phyloP scores from a whole-genome alignment of 2,329 filamentous ascomycete genomes.

The Aspergillus sp. region DNA sequence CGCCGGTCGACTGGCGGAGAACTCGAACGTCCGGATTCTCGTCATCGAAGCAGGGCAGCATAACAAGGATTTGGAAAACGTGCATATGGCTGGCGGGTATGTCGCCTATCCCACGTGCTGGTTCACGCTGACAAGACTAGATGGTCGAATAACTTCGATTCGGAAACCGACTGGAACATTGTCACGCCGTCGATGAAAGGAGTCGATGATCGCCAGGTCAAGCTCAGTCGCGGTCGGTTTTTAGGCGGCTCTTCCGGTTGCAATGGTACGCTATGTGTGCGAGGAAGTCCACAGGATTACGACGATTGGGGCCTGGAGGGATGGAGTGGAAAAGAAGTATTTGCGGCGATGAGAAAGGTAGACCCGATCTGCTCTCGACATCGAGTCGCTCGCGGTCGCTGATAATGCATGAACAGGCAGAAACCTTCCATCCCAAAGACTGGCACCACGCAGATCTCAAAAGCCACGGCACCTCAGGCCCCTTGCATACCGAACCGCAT shows the following conservation, averaged over 20 bases:
- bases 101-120: neutral
- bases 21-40: slow-evolving; percentile 41
- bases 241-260: slow-evolving; percentile 44
- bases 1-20: slow-evolving; percentile 49
- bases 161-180: slow-evolving; percentile 48
- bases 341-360: slow-evolving; percentile 57
- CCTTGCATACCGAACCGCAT: slow-evolving; percentile 57
- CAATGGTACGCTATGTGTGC: slow-evolving; percentile 47
- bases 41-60: slow-evolving; percentile 51
- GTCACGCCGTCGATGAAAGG: slow-evolving; percentile 41
- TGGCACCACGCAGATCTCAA: slow-evolving; percentile 55
- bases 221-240: slow-evolving; percentile 45
- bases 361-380: neutral
- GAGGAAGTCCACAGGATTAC: slow-evolving; percentile 45
- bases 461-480: slow-evolving; percentile 53
- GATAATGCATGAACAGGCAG: slow-evolving; percentile 38
- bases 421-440: slow-evolving; percentile 58
- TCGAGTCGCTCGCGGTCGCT: no score
- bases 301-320: slow-evolving; percentile 57
- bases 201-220: slow-evolving; percentile 42
- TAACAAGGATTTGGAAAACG: slow-evolving; percentile 46
- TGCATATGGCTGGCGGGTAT: slow-evolving; percentile 46
- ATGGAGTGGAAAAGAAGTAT: slow-evolving; percentile 59
- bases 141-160: slow-evolving; percentile 45
- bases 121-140: slow-evolving; percentile 17